A percentile compares a stretch with the other conserved stretches of the same genome.
These are phyloP conservation scores for Globisporangium paroecandrum DNA, from an alignment of 352 stramenopile genomes.

Conservation along the genomic window DNA sequence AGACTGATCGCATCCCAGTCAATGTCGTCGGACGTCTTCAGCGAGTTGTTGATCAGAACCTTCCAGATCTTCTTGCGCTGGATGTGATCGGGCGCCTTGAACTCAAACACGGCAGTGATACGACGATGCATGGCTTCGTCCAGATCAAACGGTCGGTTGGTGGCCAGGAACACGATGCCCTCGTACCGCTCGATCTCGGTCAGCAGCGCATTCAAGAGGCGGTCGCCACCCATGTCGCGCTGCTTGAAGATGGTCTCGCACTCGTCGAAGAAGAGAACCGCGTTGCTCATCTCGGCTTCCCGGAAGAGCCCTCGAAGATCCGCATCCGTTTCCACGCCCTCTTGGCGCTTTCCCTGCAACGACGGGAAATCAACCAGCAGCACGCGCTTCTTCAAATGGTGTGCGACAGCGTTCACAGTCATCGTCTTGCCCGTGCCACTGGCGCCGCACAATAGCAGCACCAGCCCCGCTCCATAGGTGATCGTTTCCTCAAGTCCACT, in stretches of 20 bases:
- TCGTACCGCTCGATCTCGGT: slow-evolving; percentile 88
- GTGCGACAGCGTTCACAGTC: slow-evolving; percentile 85
- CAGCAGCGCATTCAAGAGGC: slow-evolving; percentile 77
- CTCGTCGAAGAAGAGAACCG: slow-evolving; percentile 89
- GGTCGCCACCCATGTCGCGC: slow-evolving; percentile 74
- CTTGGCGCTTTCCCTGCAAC: slow-evolving; percentile 74
- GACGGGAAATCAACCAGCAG: slow-evolving; percentile 87
- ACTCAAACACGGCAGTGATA: slow-evolving; percentile 88
- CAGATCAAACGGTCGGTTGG: slow-evolving; percentile 85
- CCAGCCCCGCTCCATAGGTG: slow-evolving; percentile 71
- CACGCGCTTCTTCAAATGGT: slow-evolving; percentile 85
- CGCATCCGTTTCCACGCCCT: slow-evolving; percentile 71
- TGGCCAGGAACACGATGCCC: slow-evolving; percentile 88
- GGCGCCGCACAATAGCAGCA: slow-evolving; percentile 77
- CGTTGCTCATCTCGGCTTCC: slow-evolving; percentile 88
- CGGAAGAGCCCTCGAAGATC: slow-evolving; percentile 83
- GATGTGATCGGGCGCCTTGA: slow-evolving; percentile 80
- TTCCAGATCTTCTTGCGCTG: slow-evolving; percentile 85
- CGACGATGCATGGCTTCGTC: slow-evolving; percentile 89
- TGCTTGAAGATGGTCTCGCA: slow-evolving; percentile 88
- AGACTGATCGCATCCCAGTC: slow-evolving; percentile 82
- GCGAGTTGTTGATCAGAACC: slow-evolving; percentile 49
- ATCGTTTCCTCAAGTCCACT: slow-evolving; percentile 71
- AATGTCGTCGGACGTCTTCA: slow-evolving; percentile 60
- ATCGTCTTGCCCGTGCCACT: slow-evolving; percentile 91